Conservation (phyloP, 306 rosid genomes). For the Pterocarpus santalinus region DNA sequence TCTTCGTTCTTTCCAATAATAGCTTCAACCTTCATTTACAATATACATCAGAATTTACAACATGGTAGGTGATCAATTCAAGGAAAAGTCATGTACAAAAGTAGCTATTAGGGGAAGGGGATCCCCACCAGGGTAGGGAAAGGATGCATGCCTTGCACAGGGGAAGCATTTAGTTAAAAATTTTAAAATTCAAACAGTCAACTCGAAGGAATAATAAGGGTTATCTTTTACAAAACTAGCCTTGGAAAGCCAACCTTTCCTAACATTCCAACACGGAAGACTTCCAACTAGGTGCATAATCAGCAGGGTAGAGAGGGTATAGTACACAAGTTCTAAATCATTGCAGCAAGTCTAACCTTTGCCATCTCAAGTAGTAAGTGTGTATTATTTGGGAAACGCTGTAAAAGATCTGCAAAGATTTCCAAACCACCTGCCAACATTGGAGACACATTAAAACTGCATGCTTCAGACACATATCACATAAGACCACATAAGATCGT, state of each 20-base stretch:
- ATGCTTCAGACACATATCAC: conserved; percentile 30
- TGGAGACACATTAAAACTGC: conserved; percentile 33
- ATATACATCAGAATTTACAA: conserved; percentile 38
- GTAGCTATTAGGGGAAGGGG: conserved; percentile 16
- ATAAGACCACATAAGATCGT: conserved; percentile 28
- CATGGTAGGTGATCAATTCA: conserved; percentile 33
- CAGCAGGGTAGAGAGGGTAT: conserved; percentile 17
- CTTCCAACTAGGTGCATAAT: conserved; percentile 17
- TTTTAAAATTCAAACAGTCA: no score
- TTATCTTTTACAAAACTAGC: neutral
- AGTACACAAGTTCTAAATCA: conserved; percentile 27
- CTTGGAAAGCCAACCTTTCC: conserved; percentile 36
- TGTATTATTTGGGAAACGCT: conserved; percentile 91
- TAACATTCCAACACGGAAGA: neutral
- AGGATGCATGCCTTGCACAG: neutral
- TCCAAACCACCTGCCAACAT: conserved; percentile 91
- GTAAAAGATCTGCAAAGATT: conserved; percentile 81
- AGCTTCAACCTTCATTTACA: conserved; percentile 87
- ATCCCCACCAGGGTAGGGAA: neutral
- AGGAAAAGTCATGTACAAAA: conserved; percentile 25
- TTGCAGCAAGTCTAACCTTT: conserved; percentile 71
- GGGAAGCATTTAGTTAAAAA: no score
- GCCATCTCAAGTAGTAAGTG: conserved; percentile 95
- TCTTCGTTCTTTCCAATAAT: conserved; percentile 95
- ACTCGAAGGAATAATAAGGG: no score